These are phyloP conservation scores for Tulasnella calospora DNA, from an alignment of 768 basidiomycete genomes.

Conservation along the genomic window DNA sequence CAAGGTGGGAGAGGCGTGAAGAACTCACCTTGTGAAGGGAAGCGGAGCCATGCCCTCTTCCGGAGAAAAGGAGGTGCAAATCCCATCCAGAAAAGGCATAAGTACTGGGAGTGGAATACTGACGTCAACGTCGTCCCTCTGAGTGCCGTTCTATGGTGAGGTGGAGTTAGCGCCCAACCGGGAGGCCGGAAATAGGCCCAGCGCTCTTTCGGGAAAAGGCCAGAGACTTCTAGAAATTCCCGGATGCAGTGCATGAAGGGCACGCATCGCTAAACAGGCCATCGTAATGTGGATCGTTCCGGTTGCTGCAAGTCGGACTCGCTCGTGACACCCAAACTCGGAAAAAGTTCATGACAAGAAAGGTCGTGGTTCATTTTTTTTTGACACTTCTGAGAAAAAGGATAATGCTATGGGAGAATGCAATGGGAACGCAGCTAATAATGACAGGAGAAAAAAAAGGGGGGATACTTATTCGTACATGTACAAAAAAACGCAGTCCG, in stretches of 20 bases:
- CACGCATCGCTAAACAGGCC: neutral
- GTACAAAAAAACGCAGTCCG: neutral
- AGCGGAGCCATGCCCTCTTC: neutral
- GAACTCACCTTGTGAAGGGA: neutral
- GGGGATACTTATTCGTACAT: neutral
- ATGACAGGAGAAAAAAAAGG: neutral
- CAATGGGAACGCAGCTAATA: neutral
- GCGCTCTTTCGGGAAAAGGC: neutral
- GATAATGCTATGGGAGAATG: neutral
- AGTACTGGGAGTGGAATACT: neutral
- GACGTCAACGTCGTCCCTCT: neutral
- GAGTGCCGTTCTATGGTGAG: neutral
- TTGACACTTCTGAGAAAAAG: neutral
- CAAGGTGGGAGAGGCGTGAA: no score
- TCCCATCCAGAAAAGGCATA: no score
- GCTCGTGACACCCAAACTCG: no score
- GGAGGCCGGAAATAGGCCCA: neutral
- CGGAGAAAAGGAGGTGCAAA: no score
- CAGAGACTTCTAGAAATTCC: no score
- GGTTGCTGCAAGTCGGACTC: no score
- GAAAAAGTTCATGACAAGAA: neutral
- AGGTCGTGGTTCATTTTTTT: neutral
- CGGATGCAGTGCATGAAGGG: neutral
- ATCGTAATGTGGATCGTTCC: no score
- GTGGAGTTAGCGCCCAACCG: neutral